These are phyloP conservation scores for Candolleomyces aberdarensis DNA, from an alignment of 768 basidiomycete genomes.

Conservation along the genomic window DNA sequence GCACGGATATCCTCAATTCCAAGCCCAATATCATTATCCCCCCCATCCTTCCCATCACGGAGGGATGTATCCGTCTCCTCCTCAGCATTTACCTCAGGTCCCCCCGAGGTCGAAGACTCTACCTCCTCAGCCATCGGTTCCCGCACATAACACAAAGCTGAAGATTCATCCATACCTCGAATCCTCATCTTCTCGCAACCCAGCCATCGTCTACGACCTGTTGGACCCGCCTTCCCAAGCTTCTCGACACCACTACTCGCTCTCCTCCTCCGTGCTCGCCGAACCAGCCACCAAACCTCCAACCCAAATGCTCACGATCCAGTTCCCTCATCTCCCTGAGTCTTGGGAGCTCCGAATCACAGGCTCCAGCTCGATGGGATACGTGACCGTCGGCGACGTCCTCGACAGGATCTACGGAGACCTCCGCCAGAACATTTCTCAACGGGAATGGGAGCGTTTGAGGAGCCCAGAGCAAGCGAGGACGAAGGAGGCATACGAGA, in stretches of 20 bases:
- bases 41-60: background rate
- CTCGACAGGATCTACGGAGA: constrained; percentile 40
- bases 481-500: constrained; percentile 46
- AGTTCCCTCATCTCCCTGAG: constrained; percentile 19
- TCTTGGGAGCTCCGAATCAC: constrained; percentile 28
- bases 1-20: background rate
- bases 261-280: constrained; percentile 21
- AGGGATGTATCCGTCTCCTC: background rate
- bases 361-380: constrained; percentile 19
- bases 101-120: background rate
- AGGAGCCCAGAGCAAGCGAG: constrained; percentile 30
- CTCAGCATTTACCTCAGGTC: background rate
- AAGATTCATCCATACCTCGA: constrained; percentile 3
- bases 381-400: constrained; percentile 41
- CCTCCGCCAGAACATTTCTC: constrained; percentile 40
- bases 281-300: constrained; percentile 34
- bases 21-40: background rate
- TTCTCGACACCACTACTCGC: constrained; percentile 21
- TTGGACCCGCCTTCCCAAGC: background rate
- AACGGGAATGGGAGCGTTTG: constrained; percentile 39
- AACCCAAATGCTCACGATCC: constrained; percentile 25
- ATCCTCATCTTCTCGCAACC: background rate
- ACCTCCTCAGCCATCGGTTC: background rate
- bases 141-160: background rate
- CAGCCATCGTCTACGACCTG: constrained; percentile 2